phyloP scores from a whole-genome alignment of 306 rosid genomes.

The Sicyos edulis region DNA sequence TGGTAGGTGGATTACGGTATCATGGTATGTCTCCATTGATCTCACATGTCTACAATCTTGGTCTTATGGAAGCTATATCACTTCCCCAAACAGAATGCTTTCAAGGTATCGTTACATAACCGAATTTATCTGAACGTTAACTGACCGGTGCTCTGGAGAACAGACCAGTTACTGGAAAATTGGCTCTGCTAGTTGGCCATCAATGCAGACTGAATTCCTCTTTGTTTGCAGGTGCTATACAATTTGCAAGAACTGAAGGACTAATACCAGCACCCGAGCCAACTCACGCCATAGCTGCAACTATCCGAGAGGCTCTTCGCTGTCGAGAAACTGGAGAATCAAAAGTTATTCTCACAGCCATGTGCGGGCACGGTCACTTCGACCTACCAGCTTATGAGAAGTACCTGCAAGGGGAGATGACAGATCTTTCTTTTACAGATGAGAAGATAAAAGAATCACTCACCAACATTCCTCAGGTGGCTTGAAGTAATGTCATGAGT shows the following conservation, averaged over 20 bases:
- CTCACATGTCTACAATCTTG: constrained; percentile 77
- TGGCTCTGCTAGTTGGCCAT: background rate
- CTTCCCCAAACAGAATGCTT: constrained; percentile 89
- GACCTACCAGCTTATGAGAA: constrained; percentile 76
- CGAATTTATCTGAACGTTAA: background rate
- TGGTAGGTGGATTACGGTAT: constrained; percentile 88
- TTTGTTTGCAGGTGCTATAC: constrained; percentile 61
- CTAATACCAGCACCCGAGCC: constrained; percentile 95
- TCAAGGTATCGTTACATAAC: constrained; percentile 38
- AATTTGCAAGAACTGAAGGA: constrained; percentile 86
- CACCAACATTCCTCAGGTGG: constrained; percentile 47
- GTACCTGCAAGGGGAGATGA: constrained; percentile 78
- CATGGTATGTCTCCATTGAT: constrained; percentile 96
- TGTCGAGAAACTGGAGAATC: constrained; percentile 76
- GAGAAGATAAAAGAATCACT: constrained; percentile 52
- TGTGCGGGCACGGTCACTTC: constrained; percentile 98
- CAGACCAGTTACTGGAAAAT: too few species aligned
- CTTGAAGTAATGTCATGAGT: constrained; percentile 26
- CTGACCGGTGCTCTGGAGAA: too few species aligned
- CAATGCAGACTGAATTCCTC: background rate
- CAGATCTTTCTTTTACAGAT: constrained; percentile 69
- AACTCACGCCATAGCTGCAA: constrained; percentile 86
- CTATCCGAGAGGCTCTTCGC: constrained; percentile 73
- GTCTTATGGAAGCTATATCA: constrained; percentile 83
- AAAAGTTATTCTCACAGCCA: constrained; percentile 84